Base-by-base conservation (phyloP, 371 early-diverging fungal genomes). In the Mucor sp. region DNA sequence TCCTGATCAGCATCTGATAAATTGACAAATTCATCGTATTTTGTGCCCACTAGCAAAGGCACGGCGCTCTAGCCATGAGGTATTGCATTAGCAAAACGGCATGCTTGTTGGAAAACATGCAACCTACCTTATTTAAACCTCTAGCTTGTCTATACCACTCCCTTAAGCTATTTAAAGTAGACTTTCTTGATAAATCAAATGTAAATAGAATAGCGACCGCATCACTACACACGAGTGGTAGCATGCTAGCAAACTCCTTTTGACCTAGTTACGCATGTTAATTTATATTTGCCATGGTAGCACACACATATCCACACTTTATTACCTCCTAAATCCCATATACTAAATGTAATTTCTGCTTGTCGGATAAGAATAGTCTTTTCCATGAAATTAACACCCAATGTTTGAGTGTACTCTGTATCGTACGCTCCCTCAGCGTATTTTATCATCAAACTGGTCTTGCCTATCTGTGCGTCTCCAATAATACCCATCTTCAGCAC, bases 351-450 rank as follows among this genome's bases (percentile, higher is more conserved):
- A 60, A 99, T 94, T 67, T 93, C 95, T 1, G 95, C 95, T 74
- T 93, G 91, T 62, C 94, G 86, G 62, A 99, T 89, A 21, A 86
- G 77, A 19, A 99, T 92, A 0, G 98, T 96, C 79, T 99, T 99
- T 72, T 99, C 98, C 94, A 98, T 96, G 75, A 99, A 99, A 76
- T 99, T 98, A 33, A 99, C 98, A 60, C 98, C 97, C 50, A 99
- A 85, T 25, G 99, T 99, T 74, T 98, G 97, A 50, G 94, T 94
- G 74, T 97, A 97, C 68, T 96, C 95, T 59, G 95, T 92, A 70
- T 96, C 96, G 75, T 95, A 99, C 28, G 92, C 92, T 1, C 97
- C 96, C 78, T 99, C 99, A 28, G 97, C 97, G 74, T 98, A 99
- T 79, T 97, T 97, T 59, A 95, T 95, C 97, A 99, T 97, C 67